phyloP scores from a whole-genome alignment of 2,329 filamentous ascomycete genomes.

The Dactylellina haptotyla region DNA sequence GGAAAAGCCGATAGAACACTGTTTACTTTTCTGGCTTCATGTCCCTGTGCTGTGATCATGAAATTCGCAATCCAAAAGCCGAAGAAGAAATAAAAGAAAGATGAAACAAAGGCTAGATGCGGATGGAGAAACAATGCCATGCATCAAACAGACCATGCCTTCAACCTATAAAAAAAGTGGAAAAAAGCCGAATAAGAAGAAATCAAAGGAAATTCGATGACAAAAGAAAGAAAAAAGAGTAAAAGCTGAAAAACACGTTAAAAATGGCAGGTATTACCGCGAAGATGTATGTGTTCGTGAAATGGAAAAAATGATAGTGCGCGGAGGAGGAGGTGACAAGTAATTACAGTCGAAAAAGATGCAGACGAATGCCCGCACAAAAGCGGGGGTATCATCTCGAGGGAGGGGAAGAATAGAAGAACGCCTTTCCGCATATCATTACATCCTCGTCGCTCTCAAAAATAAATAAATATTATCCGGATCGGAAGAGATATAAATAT shows the following conservation, averaged over 20 bases:
- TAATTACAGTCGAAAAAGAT: constrained; percentile 7
- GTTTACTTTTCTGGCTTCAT: background rate
- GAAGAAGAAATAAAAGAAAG: background rate
- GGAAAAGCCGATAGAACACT: background rate
- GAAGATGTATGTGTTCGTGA: background rate
- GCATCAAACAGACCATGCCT: background rate
- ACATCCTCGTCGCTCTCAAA: constrained; percentile 33
- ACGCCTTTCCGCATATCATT: constrained; percentile 49
- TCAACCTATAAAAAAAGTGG: background rate
- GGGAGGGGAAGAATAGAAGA: background rate
- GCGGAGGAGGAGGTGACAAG: background rate
- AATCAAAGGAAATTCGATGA: background rate
- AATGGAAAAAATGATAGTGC: background rate
- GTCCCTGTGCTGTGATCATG: constrained; percentile 13
- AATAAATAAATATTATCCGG: constrained; percentile 30
- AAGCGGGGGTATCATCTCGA: background rate
- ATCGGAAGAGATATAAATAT: background rate
- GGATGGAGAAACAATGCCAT: background rate
- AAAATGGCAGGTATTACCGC: too few relatives aligned
- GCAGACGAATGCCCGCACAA: background rate
- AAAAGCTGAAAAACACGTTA: background rate
- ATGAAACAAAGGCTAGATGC: background rate
- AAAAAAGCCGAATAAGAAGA: background rate
- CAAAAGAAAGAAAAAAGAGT: background rate
- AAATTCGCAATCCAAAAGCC: background rate